Evolutionary conservation across 2,329 filamentous ascomycete species (phyloP).

Genomic region (Monosporascus sp.): DNA sequence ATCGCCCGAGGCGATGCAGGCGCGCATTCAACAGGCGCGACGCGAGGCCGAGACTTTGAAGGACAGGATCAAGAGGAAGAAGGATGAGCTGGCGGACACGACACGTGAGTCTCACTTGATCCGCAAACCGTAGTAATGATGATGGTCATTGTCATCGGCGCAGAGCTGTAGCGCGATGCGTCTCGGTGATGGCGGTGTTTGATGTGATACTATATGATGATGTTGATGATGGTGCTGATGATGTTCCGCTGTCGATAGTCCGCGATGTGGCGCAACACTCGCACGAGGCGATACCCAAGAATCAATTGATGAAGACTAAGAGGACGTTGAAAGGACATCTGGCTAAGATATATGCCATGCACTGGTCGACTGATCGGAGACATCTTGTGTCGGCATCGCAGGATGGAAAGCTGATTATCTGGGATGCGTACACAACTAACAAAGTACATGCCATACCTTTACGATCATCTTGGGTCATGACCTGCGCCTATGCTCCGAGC

Average conservation of each 20-base stretch:
- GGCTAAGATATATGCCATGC: constrained; percentile 99
- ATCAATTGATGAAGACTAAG: constrained; percentile 93
- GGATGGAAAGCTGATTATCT: constrained; percentile 99
- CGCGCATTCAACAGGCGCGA: constrained; percentile 84
- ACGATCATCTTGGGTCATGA: constrained; percentile 99
- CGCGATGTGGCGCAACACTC: constrained; percentile 88
- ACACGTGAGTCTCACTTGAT: constrained; percentile 66
- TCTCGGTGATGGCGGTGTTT: background rate
- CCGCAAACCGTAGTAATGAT: background rate
- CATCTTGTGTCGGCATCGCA: constrained; percentile 97
- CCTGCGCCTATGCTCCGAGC: constrained; percentile 95
- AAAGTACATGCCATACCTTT: constrained; percentile 98
- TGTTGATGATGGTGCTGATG: constrained; percentile 3
- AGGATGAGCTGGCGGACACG: constrained; percentile 98
- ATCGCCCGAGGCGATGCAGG: constrained; percentile 79
- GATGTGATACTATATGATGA: background rate
- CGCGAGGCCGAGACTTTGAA: constrained; percentile 97
- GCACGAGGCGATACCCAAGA: constrained; percentile 86
- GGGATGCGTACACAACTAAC: constrained; percentile 99
- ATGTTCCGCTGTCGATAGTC: constrained; percentile 47
- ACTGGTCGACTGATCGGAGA: constrained; percentile 97
- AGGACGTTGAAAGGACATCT: constrained; percentile 95
- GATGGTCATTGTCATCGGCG: constrained; percentile 6
- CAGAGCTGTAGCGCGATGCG: background rate
- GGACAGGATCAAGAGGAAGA: constrained; percentile 99